Base-by-base conservation (phyloP, 2,329 filamentous ascomycete species). In the Coniella vitis region DNA sequence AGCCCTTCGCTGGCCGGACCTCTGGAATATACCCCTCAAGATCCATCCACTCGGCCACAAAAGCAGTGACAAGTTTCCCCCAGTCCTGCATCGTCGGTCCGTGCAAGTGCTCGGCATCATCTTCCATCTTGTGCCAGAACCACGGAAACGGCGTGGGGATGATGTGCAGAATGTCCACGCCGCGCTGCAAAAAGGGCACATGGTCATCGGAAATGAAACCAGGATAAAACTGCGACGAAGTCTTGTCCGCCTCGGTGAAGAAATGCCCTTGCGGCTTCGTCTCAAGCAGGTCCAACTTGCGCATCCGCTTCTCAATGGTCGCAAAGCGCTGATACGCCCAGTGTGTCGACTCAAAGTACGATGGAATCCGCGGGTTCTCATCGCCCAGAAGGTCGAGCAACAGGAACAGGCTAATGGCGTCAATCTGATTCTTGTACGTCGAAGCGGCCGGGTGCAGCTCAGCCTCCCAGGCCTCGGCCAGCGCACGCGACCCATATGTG, bases 241-340 rank as follows among this genome's bases (percentile, higher is more conserved):
- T 82, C 78, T 66, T 58, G 16, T 45, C 49, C n/a, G 51, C 36
- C 4, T 63, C 60, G 10, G 55, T 55, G 21, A 63, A 44, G 25
- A 63, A 62, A 10, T 54, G 57, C n/a, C 44, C 31, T 3, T 20
- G 40, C 5, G 57, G 55, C 38, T 53, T 52, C 32, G 84, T 83
- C 61, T 87, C 83, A 53, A 91, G 78, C 31, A 85, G 67, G 1
- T 72, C 71, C 1, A 90, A 70, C 9, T 73, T 68, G 31, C 90
- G 81, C 63, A 96, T 73, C 21, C 90, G 83, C 44, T 72, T 67
- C 68, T 97, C 91, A 14, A 94, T 69, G 2, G 70, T 68, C 1
- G 87, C 84, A 72, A 97, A 79, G 51, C 78, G 76, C 56, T 79
- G 73, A 65, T 97, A 97, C 1, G 90, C 90, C 91, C 91, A 96